These are phyloP conservation scores for Aspergillus haitiensis DNA, from an alignment of 495 filamentous ascomycete species.

Conservation along the genomic window DNA sequence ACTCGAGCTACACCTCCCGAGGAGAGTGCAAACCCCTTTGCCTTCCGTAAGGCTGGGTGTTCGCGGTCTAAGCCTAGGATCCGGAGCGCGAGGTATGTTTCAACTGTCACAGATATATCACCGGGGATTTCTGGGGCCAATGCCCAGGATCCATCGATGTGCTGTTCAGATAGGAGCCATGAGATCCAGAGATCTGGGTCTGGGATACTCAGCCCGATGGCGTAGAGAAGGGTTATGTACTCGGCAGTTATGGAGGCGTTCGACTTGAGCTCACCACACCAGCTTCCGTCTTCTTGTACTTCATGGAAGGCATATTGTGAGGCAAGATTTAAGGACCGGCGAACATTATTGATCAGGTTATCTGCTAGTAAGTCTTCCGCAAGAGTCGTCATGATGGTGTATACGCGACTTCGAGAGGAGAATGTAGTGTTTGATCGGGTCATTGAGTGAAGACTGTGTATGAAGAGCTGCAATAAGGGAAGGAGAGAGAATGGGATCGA, in stretches of 20 bases:
- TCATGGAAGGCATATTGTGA: neutral
- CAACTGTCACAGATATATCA: slow-evolving; percentile 38
- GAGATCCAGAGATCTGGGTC: slow-evolving; percentile 18
- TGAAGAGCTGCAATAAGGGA: neutral
- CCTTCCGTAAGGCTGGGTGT: slow-evolving; percentile 26
- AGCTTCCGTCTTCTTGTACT: slow-evolving; percentile 34
- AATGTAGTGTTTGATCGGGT: neutral
- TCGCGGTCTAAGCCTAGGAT: slow-evolving; percentile 30
- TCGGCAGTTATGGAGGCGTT: slow-evolving; percentile 41
- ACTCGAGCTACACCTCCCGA: slow-evolving; percentile 41
- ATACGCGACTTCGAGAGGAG: neutral
- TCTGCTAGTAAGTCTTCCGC: neutral
- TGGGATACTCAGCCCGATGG: slow-evolving; percentile 20
- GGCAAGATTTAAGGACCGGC: neutral
- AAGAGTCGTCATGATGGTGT: slow-evolving; percentile 4
- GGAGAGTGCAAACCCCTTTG: slow-evolving; percentile 30
- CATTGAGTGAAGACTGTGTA: neutral
- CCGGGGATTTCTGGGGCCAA: slow-evolving; percentile 37
- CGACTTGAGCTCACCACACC: slow-evolving; percentile 36
- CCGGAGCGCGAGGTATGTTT: slow-evolving; percentile 46
- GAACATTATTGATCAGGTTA: neutral
- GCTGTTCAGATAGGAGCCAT: slow-evolving; percentile 32
- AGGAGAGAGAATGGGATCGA: neutral
- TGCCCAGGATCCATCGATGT: slow-evolving; percentile 43
- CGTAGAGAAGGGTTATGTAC: slow-evolving; percentile 36